Conservation (phyloP, 352 stramenopile species). For the Globisporangium parvum region DNA sequence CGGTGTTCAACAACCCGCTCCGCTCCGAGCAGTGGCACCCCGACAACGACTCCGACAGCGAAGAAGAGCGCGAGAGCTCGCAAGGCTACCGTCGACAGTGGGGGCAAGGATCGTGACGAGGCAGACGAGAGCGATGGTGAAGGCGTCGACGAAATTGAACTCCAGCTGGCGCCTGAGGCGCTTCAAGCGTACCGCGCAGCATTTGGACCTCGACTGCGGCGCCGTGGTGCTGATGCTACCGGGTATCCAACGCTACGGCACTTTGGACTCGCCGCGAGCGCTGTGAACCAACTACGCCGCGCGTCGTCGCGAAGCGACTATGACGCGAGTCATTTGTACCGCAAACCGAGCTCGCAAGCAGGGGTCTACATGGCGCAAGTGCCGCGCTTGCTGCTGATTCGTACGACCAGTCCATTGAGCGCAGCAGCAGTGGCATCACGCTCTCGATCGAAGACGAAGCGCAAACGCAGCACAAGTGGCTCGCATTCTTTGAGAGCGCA, state of each 20-base stretch:
- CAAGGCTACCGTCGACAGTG: not conserved
- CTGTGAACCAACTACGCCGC: slow-evolving; percentile 2
- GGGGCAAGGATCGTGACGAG: not conserved
- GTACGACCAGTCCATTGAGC: no score
- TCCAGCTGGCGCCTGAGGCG: slow-evolving; percentile 8
- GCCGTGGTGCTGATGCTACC: not conserved
- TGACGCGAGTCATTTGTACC: not conserved
- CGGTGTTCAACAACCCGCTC: slow-evolving; percentile 32
- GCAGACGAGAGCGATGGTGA: slow-evolving; percentile 11
- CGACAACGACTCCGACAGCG: slow-evolving; percentile 41
- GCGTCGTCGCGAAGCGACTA: not conserved
- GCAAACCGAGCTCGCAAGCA: not conserved
- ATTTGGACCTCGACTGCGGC: slow-evolving; percentile 6
- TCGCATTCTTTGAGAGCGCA: slow-evolving; percentile 45
- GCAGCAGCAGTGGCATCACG: slow-evolving; percentile 22
- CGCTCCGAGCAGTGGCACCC: slow-evolving; percentile 33
- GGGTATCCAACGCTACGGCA: not conserved
- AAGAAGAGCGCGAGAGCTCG: slow-evolving; percentile 10
- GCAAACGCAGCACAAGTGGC: slow-evolving; percentile 50
- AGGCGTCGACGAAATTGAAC: slow-evolving; percentile 17
- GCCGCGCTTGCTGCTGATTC: no score
- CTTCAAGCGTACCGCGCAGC: slow-evolving; percentile 8
- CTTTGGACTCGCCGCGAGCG: slow-evolving; percentile 7
- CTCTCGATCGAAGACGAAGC: slow-evolving; percentile 43
- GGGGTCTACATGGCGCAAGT: no score